These are phyloP conservation scores for Croton laevigatus DNA, from an alignment of 441 rosid species.

Conservation along the genomic window DNA sequence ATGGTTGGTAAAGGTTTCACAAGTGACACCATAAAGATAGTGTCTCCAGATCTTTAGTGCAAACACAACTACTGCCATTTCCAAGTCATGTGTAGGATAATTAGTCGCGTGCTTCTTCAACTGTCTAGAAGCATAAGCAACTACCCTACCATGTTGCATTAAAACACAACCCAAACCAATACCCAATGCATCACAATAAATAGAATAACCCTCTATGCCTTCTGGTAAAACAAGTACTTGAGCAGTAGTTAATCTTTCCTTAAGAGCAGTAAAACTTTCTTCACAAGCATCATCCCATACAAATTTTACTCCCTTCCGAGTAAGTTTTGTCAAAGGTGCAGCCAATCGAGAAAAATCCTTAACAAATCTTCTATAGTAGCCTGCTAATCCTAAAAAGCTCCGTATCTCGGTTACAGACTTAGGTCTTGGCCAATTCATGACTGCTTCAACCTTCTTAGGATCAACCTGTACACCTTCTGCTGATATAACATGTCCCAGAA, in stretches of 20 bases:
- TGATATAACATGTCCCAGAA: not conserved
- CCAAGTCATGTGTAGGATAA: too few relatives aligned
- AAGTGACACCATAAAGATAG: not conserved
- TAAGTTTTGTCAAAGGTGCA: too few relatives aligned
- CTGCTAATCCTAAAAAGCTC: not conserved
- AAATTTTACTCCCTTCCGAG: too few relatives aligned
- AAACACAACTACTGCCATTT: not conserved
- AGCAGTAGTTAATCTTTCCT: not conserved
- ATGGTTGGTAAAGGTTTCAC: not conserved
- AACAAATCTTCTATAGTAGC: too few relatives aligned
- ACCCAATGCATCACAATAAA: not conserved
- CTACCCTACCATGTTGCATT: not conserved
- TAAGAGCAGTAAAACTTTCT: too few relatives aligned
- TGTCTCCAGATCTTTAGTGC: too few relatives aligned
- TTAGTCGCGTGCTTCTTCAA: too few relatives aligned
- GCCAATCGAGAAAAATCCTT: too few relatives aligned
- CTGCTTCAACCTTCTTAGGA: not conserved
- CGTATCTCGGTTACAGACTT: not conserved
- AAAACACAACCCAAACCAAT: not conserved
- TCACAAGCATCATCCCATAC: not conserved
- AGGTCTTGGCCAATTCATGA: not conserved
- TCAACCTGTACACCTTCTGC: not conserved
- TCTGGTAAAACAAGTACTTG: not conserved
- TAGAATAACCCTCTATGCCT: too few relatives aligned
- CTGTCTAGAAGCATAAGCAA: too few relatives aligned